Evolutionary conservation across 768 basidiomycete species (phyloP), one percentile per base, ranked within the genome.

Genomic region (Boletus rubroflammeus): DNA sequence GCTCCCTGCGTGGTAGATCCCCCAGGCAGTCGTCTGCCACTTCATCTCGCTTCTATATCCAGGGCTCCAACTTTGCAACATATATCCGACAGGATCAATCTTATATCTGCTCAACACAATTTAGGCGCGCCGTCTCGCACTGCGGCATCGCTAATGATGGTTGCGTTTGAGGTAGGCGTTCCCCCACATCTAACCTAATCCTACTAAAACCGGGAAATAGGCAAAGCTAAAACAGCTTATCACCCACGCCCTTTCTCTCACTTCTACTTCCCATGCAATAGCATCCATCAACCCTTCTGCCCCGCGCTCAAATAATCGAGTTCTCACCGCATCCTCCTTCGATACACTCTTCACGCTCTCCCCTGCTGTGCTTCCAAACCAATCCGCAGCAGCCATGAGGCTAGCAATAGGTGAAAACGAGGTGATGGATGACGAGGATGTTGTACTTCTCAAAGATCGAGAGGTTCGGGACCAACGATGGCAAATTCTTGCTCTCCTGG

Each of bases 201-300:
- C 25, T 1, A 50, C 56, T 54, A 31, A 53, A 25, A 4, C 45
- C 28, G 3, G n/a, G n/a, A 36, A 32, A 15, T 56, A 90, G 88
- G 87, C 87, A 17, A 89, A 90, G 66, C 77, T 93, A 5, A 93
- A 93, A 64, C 87, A 91, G 54, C 80, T 92, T 26, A 86, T 93
- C 58, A 88, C 85, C 1, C 88, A 88, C 60, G 88, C 90, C 5
- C 69, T 93, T 29, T 85, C 88, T 3, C 73, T 91, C 10, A 90
- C 88, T 2, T 83, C 88, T 1, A 79, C 83, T 8, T 91, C 90
- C 6, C 82, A 86, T 60, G 83, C 87, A 28, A 85, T 90, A 60
- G 80, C 84, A 7, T 91, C 90, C 44, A 90, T 93, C 45, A 77
- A 75, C 10, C 83, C 87, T 0, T 82, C 86, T 15, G 59, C 58